Conservation (phyloP, 1,284 basidiomycete genomes). For the Flammula alnicola region DNA sequence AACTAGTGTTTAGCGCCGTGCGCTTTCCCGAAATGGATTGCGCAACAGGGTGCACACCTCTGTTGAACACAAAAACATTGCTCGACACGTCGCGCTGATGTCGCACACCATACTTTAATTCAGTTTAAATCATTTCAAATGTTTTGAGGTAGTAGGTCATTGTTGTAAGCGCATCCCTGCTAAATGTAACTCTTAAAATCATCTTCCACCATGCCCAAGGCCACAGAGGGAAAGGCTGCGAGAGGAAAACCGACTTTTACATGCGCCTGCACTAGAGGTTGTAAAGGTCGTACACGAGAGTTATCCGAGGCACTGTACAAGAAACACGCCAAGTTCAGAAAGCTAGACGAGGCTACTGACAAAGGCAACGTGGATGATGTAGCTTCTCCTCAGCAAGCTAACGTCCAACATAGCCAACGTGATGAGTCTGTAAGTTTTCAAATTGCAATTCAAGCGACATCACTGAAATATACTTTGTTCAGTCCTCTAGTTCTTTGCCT, state of each 20-base stretch:
- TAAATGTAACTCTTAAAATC: not conserved
- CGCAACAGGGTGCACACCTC: not conserved
- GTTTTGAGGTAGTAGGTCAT: not conserved
- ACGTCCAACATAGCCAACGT: slow-evolving; percentile 3
- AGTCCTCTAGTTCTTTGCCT: slow-evolving; percentile 7
- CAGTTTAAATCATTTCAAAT: not conserved
- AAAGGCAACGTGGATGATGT: not conserved
- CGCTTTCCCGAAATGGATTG: not conserved
- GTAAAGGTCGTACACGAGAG: slow-evolving; percentile 4
- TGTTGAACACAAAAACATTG: slow-evolving; percentile 1
- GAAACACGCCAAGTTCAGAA: slow-evolving; percentile 1
- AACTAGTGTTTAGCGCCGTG: slow-evolving; percentile 3
- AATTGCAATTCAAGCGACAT: slow-evolving; percentile 1
- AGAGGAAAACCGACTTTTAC: slow-evolving; percentile 2
- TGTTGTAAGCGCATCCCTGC: not conserved
- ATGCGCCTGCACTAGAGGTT: slow-evolving; percentile 1
- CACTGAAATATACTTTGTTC: slow-evolving; percentile 8
- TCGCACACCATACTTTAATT: slow-evolving; percentile 10
- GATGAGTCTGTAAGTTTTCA: slow-evolving; percentile 12
- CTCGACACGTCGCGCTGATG: slow-evolving; percentile 3
- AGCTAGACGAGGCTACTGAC: slow-evolving; percentile 5
- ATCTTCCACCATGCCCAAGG: slow-evolving; percentile 7
- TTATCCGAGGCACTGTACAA: not conserved
- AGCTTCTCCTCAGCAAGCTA: slow-evolving; percentile 1
- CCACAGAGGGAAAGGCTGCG: not conserved